These are phyloP conservation scores for Manihot esculenta DNA, from an alignment of 441 rosid species.

Conservation along the genomic window DNA sequence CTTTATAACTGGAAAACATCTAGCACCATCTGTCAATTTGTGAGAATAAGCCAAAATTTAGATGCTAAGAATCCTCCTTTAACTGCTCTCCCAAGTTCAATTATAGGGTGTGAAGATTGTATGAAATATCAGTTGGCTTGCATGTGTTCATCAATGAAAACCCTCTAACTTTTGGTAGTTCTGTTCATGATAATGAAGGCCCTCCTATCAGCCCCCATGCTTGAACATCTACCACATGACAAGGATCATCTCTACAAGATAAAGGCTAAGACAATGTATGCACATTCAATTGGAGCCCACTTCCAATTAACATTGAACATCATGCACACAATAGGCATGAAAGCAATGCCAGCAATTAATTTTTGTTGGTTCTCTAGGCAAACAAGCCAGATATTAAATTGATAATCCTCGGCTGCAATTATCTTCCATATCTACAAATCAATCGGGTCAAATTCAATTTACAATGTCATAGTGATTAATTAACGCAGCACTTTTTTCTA, in stretches of 20 bases:
- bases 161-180: constrained; percentile 1
- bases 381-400: too few species aligned
- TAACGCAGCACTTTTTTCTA: too few species aligned
- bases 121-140: constrained; percentile 15
- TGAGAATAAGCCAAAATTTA: too few species aligned
- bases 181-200: constrained; percentile 3
- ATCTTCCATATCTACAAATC: too few species aligned
- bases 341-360: too few species aligned
- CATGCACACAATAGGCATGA: too few species aligned
- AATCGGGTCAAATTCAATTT: too few species aligned
- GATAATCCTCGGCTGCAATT: too few species aligned
- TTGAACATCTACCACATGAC: neutral
- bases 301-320: too few species aligned
- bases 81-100: constrained; percentile 12
- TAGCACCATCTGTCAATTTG: constrained; percentile 19
- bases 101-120: constrained; percentile 12
- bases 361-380: too few species aligned
- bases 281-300: neutral
- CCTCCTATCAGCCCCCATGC: neutral
- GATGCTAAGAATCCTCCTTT: neutral
- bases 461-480: too few species aligned
- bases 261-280: constrained; percentile 10
- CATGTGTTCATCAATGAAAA: constrained; percentile 13
- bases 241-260: constrained; percentile 12
- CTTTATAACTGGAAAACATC: constrained; percentile 1